A percentile compares a stretch with the other conserved stretches of the same genome.
Evolutionary conservation across 2,329 filamentous ascomycete species (phyloP).

Genomic region (Tolypocladium guangdongense): DNA sequence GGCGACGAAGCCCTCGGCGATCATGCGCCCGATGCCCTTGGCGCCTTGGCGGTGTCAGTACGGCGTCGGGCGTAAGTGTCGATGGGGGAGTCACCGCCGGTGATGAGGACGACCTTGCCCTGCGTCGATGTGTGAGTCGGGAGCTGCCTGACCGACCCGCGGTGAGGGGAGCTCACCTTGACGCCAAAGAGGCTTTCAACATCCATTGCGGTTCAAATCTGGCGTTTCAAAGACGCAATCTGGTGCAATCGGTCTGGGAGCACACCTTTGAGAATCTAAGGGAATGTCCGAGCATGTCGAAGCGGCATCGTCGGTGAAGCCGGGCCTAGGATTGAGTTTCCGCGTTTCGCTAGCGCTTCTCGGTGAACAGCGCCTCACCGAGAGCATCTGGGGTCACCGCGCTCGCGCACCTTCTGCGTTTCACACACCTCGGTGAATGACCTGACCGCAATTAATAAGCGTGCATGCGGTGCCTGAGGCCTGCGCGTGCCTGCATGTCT

Average conservation of each 20-base stretch:
- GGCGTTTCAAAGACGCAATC: neutral
- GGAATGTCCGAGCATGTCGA: neutral
- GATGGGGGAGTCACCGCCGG: constrained; percentile 28
- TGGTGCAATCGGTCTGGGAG: neutral
- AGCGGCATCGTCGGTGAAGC: too few species aligned
- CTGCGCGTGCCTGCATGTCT: neutral
- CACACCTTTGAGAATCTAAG: neutral
- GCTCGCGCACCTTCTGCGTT: too few species aligned
- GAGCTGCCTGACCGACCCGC: too few species aligned
- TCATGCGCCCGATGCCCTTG: constrained; percentile 58
- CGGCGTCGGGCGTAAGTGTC: too few species aligned
- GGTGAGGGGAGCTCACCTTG: constrained; percentile 34
- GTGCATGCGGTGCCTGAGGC: neutral
- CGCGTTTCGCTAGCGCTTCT: neutral
- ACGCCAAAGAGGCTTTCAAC: constrained; percentile 44
- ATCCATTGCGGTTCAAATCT: constrained; percentile 34
- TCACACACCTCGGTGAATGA: neutral
- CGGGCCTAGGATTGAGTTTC: neutral
- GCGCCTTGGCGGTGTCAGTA: constrained; percentile 24
- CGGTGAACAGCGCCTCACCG: neutral
- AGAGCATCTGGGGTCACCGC: neutral
- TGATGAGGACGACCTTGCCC: constrained; percentile 49
- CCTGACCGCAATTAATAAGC: neutral
- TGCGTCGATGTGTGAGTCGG: constrained; percentile 10
- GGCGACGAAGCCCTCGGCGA: constrained; percentile 51